Base-by-base conservation (phyloP, 306 rosid genomes). In the Fragaria vesca region DNA sequence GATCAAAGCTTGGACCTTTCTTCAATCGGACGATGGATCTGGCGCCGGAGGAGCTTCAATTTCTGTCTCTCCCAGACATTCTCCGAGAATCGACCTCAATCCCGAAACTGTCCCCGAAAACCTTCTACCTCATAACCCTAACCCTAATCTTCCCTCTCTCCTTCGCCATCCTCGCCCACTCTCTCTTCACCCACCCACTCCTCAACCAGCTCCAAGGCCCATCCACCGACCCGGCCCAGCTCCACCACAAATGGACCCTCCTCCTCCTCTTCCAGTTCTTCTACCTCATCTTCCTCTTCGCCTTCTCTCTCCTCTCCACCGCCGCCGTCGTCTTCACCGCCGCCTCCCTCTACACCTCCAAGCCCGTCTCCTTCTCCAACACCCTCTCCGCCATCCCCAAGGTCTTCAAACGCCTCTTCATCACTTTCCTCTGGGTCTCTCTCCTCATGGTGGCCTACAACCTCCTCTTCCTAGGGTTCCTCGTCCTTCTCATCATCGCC, bases 241-340 rank as follows among this genome's bases (percentile, higher is more conserved):
- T 88, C 83, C 71, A 81, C 16, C 99, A 90, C 24, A 81, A 91
- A 75, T 93, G 94, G 97, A 82, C 97, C 73, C 72, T 91, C 40
- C 97, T 95, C 57, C 90, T 95, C 57, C 6, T 84, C 76, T 71
- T 93, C 72, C 99, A 91, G 30, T 95, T 95, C 83, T 85, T 74
- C 67, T 95, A 95, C 89, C 93, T 95, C 79, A 84, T 91, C 32
- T 95, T 95, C 81, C 99, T 95, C 80, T 91, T 91, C 63, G 91
- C 93, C 2, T 93, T 95, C 88, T 95, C 99, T 38, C 97, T 95
- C 72, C 90, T 95, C 77, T 91, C 99, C 89, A 93, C 97, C 1
- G 99, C 99, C 6, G 99, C 97, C 15, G 90, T 89, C 3, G 99
- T 95, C 69, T 95, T 93, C 96, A 95, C 97, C 50, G 97, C 87